Percentiles rank a stretch among this genome's conserved stretches.
Conservation (phyloP, 352 stramenopile species). For the Pythium sukuiense region DNA sequence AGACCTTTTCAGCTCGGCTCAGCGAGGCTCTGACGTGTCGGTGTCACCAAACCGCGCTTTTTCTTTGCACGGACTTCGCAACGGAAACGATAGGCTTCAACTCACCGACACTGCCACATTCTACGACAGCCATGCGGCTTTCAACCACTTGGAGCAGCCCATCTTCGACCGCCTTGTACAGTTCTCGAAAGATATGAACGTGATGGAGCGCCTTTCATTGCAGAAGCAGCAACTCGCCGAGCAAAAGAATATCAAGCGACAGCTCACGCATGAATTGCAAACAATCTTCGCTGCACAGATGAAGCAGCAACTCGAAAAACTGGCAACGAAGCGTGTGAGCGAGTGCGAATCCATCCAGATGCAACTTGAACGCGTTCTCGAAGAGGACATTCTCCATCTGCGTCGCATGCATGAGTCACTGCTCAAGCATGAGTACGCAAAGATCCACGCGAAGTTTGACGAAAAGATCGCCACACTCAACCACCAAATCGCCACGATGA, state of each 20-base stretch:
- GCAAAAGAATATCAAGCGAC: slow-evolving; percentile 48
- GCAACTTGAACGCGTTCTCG: slow-evolving; percentile 47
- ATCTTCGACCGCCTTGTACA: slow-evolving; percentile 65
- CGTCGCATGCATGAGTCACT: slow-evolving; percentile 59
- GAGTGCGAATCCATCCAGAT: slow-evolving; percentile 47
- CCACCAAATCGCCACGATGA: slow-evolving; percentile 43
- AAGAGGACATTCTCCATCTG: slow-evolving; percentile 65
- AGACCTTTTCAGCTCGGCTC: slow-evolving; percentile 44
- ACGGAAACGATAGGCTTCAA: slow-evolving; percentile 48
- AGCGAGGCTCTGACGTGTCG: slow-evolving; percentile 21
- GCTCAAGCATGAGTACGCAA: slow-evolving; percentile 56
- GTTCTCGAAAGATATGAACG: slow-evolving; percentile 62
- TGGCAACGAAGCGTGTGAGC: slow-evolving; percentile 38
- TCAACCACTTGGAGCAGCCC: slow-evolving; percentile 71
- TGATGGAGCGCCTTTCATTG: slow-evolving; percentile 54
- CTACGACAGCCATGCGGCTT: slow-evolving; percentile 56
- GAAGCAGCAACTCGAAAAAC: slow-evolving; percentile 33
- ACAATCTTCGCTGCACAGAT: slow-evolving; percentile 49
- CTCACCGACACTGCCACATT: slow-evolving; percentile 58
- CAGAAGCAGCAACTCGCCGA: slow-evolving; percentile 55
- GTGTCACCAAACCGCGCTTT: slow-evolving; percentile 49
- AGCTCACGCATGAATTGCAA: slow-evolving; percentile 46
- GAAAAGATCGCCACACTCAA: slow-evolving; percentile 40
- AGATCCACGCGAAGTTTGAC: slow-evolving; percentile 64
- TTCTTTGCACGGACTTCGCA: slow-evolving; percentile 41